Evolutionary conservation across 495 filamentous ascomycete genomes (phyloP), one percentile per base, ranked within the genome.

Genomic region (Aspergillus nidulans): DNA sequence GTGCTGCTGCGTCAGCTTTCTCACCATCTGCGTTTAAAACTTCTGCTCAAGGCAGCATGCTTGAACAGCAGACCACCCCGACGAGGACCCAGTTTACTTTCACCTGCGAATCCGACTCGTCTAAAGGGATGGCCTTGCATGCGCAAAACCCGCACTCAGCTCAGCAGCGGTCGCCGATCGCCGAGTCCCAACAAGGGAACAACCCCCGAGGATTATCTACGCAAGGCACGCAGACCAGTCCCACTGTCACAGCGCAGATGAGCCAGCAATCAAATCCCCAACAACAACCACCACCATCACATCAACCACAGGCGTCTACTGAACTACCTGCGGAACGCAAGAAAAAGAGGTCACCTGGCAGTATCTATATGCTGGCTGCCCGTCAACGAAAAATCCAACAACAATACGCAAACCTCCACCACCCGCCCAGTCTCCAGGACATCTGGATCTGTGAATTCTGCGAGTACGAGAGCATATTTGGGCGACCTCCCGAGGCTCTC

Each of bases 361-460:
- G 78, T 73, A 81, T 67, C 1, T 87, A 86, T 63, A 77, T 79
- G 6, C 60, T 82, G 48, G 84, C 86, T 18, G 86, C 85, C 32
- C 80, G 84, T 1, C 79, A 86, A 53, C 84, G 88, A 16, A 84
- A 85, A 52, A 72, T 85, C 2, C 81, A 86, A 51, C 86, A 89
- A 59, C 81, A 88, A 60, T 84, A 85, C 53, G 72, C 81, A 46
- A 95, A 95, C 60, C 84, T 81, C 57, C 87, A 88, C 55, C 85
- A 94, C 58, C 87, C 86, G 5, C 86, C 86, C 0, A 80, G 78
- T 24, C 68, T 79, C 28, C 86, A 91, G 57, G 90, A 95, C 56
- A 81, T 89, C 23, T 97, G 92, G 90, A 90, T 97, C 44, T 98
- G 94, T 70, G 91, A 94, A 59, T 92, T 95, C 65, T 92, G 89